Percentiles rank a stretch among this genome's conserved stretches.
Evolutionary conservation across 2,329 filamentous ascomycete species (phyloP).

Genomic region (Pseudogymnoascus sp.): DNA sequence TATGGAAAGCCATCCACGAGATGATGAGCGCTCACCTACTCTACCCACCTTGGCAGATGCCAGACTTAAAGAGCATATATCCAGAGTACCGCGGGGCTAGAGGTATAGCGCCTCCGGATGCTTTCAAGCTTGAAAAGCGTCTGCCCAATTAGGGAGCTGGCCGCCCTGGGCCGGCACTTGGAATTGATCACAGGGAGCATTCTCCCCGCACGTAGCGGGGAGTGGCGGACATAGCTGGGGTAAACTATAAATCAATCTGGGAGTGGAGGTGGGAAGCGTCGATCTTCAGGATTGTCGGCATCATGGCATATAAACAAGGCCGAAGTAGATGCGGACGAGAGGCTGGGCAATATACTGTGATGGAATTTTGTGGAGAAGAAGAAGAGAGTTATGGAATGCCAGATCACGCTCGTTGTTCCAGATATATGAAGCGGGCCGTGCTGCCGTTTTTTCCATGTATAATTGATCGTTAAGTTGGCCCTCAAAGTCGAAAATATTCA

Average conservation of each 20-base stretch:
- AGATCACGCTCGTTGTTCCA: background rate
- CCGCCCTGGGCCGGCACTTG: background rate
- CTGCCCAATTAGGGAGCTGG: background rate
- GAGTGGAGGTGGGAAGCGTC: background rate
- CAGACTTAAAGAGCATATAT: background rate
- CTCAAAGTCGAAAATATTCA: background rate
- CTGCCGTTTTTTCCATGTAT: background rate
- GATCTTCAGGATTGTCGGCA: background rate
- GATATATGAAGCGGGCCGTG: background rate
- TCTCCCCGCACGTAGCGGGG: background rate
- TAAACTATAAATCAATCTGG: background rate
- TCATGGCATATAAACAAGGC: background rate
- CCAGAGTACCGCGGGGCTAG: background rate
- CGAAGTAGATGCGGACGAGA: conserved; percentile 4
- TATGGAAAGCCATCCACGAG: background rate
- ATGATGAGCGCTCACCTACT: background rate
- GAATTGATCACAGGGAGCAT: background rate
- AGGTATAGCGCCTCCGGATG: background rate
- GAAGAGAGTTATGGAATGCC: background rate
- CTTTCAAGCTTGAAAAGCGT: background rate
- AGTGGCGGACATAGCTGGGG: background rate
- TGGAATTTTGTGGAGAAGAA: background rate
- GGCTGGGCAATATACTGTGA: background rate
- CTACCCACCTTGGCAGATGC: conserved; percentile 1
- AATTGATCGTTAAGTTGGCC: background rate